Evolutionary conservation across 2,329 filamentous ascomycete species (phyloP), one percentile per base, ranked within the genome.

Genomic region (Nemania abortiva): DNA sequence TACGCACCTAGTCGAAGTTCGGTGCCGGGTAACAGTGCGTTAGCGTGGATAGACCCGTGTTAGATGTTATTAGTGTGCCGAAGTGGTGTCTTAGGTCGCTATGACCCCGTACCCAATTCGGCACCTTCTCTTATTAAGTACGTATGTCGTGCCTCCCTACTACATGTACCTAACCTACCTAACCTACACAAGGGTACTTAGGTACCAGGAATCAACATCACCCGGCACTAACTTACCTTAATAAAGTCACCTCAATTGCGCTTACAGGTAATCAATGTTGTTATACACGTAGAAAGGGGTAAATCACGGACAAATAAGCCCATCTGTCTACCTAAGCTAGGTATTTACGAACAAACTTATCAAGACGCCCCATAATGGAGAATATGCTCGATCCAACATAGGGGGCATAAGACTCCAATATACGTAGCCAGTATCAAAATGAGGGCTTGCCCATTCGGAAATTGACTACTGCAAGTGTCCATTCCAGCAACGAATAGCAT

Each of bases 381-480:
- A 20, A 55, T 15, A 20, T 27, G n/a, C 24, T 10, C n/a, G n/a
- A 57, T n/a, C 5, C 34, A 54, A 9, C 42, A 34, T 27, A 60
- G n/a, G 55, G 56, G 56, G 56, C 50, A 53, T 6, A 52, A 20
- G 56, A 49, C 18, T 9, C 27, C 31, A 54, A 24, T 4, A 20
- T 29, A 42, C 10, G 15, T 27, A 9, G 6, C 22, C 20, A 15
- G 42, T 39, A 60, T 60, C 56, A 49, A 65, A 65, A 65, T 55
- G 56, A 59, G 37, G 45, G 27, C 24, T 22, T 58, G n/a, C 39
- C 10, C 39, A 34, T 55, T 37, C 49, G 49, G 56, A 60, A 60
- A 60, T 49, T 50, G 24, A 39, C 20, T 42, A 37, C 24, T 27
- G 34, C 47, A 24, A 22, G 45, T 52, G 6, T 31, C 27, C 13